These are phyloP conservation scores for Pseudisothecium myosuroides DNA, from an alignment of 225 moss, liverwort and hornwort genomes.

Conservation along the genomic window DNA sequence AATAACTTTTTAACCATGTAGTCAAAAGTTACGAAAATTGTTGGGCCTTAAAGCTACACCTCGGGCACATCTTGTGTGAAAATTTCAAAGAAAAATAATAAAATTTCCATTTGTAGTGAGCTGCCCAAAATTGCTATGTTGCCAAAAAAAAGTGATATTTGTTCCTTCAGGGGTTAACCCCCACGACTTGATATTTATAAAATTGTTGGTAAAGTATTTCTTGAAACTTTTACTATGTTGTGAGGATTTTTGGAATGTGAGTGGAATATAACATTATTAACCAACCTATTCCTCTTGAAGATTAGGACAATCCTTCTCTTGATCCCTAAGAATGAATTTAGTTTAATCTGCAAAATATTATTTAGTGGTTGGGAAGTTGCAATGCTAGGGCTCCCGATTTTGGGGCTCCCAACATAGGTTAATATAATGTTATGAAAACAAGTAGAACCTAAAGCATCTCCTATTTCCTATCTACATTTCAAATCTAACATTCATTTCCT, in stretches of 20 bases:
- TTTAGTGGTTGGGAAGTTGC: rapidly evolving
- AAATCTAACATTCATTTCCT: not conserved
- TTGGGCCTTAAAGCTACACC: too few relatives aligned
- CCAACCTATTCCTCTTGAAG: rapidly evolving
- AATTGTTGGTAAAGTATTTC: too few relatives aligned
- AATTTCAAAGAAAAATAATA: too few relatives aligned
- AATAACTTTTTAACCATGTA: too few relatives aligned
- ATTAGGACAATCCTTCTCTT: not conserved
- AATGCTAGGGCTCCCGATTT: rapidly evolving
- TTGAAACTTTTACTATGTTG: not conserved
- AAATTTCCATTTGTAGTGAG: too few relatives aligned
- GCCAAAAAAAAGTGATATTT: too few relatives aligned
- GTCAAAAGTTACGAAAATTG: too few relatives aligned
- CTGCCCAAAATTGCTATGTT: too few relatives aligned
- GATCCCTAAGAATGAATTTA: not conserved
- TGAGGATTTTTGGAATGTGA: not conserved
- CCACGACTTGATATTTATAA: too few relatives aligned
- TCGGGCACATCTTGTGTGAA: too few relatives aligned
- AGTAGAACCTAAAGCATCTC: not conserved
- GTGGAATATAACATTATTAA: not conserved
- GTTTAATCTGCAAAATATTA: rapidly evolving
- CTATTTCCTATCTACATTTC: not conserved
- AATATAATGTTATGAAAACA: not conserved
- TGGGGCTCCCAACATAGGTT: rapidly evolving
- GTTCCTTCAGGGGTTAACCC: too few relatives aligned